Percentiles rank a stretch among this genome's conserved stretches.
phyloP scores from a whole-genome alignment of 75 land plant genomes.

The Pinus albicaulis region DNA sequence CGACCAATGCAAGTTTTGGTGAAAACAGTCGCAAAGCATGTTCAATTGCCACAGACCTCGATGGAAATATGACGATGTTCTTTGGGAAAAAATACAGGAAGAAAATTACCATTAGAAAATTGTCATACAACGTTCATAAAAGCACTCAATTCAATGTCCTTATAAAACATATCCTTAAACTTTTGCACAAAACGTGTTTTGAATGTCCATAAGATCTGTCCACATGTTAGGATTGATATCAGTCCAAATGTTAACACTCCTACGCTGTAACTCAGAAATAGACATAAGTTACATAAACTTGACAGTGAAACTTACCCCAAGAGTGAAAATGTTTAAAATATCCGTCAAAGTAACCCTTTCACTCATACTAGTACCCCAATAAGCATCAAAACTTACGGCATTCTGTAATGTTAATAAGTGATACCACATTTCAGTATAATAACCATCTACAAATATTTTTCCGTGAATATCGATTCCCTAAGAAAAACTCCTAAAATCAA shows the following conservation, averaged over 20 bases:
- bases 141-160: not conserved
- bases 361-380: not conserved
- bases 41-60: conserved; percentile 89
- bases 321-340: not conserved
- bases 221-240: not conserved
- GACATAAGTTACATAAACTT: not conserved
- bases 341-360: not conserved
- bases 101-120: no score
- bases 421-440: not conserved
- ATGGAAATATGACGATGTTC: conserved; percentile 92
- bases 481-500: no score
- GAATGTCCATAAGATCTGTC: not conserved
- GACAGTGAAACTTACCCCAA: not conserved
- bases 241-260: not conserved
- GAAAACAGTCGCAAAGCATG: conserved; percentile 82
- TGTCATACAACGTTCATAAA: not conserved
- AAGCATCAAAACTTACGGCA: not conserved
- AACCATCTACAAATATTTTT: not conserved
- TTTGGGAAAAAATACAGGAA: conserved; percentile 12
- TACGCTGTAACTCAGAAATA: not conserved
- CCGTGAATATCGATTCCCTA: no score
- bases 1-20: conserved; percentile 90
- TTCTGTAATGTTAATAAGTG: not conserved
- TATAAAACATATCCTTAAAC: not conserved
- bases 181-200: not conserved